Conservation (phyloP, 345 rosid genomes). For the Dovyalis caffra region DNA sequence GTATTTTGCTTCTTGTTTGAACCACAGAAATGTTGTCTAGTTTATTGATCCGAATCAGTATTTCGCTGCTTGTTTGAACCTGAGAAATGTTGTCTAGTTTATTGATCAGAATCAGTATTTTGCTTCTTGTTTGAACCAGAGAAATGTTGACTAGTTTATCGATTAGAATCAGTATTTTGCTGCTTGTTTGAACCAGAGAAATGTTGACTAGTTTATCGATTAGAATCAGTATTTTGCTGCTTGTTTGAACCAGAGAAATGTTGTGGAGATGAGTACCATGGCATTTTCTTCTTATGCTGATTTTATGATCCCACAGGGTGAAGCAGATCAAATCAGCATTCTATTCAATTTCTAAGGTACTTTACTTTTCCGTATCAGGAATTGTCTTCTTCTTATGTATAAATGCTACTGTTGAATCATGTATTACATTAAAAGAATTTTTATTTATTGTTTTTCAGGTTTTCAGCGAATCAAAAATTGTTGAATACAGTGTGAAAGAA, state of each 20-base stretch:
- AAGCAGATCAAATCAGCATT: constrained; percentile 92
- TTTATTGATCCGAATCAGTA: no score
- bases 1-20: no score
- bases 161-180: no score
- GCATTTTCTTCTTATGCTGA: background rate
- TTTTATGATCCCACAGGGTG: constrained; percentile 47
- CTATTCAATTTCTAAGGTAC: constrained; percentile 76
- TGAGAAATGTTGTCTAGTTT: no score
- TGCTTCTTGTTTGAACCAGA: background rate
- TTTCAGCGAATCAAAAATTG: constrained; percentile 71
- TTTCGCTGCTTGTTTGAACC: no score
- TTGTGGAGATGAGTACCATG: background rate
- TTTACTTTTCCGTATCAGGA: background rate
- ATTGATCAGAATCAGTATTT: background rate
- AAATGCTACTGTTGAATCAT: background rate
- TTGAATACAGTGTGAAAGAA: constrained; percentile 62
- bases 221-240: background rate
- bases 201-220: background rate
- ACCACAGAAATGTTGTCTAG: background rate
- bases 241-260: background rate
- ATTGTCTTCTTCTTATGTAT: background rate
- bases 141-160: no score
- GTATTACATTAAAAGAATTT: background rate
- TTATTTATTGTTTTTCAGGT: constrained; percentile 41
- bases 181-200: no score